These are phyloP conservation scores for Pichia sp. DNA, from an alignment of 1,139 yeast genomes.

Conservation along the genomic window DNA sequence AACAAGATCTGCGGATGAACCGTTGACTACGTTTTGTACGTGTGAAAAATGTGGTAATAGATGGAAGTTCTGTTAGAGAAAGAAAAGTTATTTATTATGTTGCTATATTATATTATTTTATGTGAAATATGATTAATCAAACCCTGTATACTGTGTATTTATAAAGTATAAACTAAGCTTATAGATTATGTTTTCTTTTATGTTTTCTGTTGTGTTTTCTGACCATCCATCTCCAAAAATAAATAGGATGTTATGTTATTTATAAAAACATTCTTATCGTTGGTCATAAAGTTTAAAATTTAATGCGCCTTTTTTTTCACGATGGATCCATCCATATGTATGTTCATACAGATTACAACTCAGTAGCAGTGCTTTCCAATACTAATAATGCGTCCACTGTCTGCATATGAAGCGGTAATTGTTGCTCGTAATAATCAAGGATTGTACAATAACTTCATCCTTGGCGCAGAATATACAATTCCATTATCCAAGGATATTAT, in stretches of 20 bases:
- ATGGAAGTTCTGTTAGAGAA: slow-evolving; percentile 75
- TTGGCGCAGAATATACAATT: slow-evolving; percentile 4
- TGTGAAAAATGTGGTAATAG: slow-evolving; percentile 97
- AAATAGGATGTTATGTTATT: no score
- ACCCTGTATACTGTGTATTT: background rate
- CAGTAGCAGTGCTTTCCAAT: no score
- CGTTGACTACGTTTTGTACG: slow-evolving; percentile 94
- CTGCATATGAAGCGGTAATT: slow-evolving; percentile 1
- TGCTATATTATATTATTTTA: no score
- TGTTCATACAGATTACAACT: no score
- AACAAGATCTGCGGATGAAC: slow-evolving; percentile 98
- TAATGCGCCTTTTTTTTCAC: no score
- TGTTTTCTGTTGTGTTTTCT: no score
- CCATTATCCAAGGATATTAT: background rate
- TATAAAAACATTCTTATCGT: no score
- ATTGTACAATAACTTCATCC: slow-evolving; percentile 2
- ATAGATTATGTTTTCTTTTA: background rate
- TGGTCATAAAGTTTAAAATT: no score
- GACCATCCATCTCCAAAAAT: no score
- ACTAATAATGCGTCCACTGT: background rate
- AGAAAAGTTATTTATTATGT: background rate
- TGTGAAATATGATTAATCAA: background rate
- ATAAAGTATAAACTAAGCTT: background rate
- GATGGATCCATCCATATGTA: no score
- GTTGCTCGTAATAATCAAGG: background rate